Base-by-base conservation (phyloP, 257 asterid species). In the Parsonsia alboflavescens region DNA sequence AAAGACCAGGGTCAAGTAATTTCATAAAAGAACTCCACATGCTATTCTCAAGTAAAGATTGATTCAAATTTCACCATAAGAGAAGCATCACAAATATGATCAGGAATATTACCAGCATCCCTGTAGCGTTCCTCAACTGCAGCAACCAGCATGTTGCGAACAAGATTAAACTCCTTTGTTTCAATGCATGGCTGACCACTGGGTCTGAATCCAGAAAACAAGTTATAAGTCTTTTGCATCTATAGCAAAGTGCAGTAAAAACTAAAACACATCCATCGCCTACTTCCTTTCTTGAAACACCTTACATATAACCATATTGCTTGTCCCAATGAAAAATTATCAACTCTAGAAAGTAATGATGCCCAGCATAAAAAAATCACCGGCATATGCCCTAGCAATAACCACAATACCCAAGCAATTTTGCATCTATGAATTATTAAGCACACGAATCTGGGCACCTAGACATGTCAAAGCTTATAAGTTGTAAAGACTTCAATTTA, bases 51-150 rank as follows among this genome's bases (percentile, higher is more conserved):
- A 63, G 48, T 5, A 42, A 70, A 61, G 10, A 67, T 10, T 19
- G 6, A 57, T 24, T 57, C 64, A 57, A 22, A 24, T 2, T 57
- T 24, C 64, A 57, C 22, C 53, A 56, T 17, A 28, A 63, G 72
- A 42, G 9, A 66, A 33, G 42, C 4, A 17, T 46, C 16, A 62
- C 41, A 49, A 19, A 19, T 19, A 59, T 64, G 70, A 24, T 45
- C 24, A 73, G 54, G 73, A 72, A 52, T 17, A 0, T 0, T 69
- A 86, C 90, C 90, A 76, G 88, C 88, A 80, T 86, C 90, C 24
- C 52, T 76, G 77, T 86, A 86, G 66, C 90, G 87, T 71, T 86
- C 90, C 78, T 86, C 90, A 13, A 86, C 80, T 2, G 84, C 90
- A 67, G 90, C 90, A 74, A 82, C 73, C 74, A 84, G 74, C 90